Evolutionary conservation across 2,329 filamentous ascomycete genomes (phyloP).

Genomic region (Metarhizium sp.): DNA sequence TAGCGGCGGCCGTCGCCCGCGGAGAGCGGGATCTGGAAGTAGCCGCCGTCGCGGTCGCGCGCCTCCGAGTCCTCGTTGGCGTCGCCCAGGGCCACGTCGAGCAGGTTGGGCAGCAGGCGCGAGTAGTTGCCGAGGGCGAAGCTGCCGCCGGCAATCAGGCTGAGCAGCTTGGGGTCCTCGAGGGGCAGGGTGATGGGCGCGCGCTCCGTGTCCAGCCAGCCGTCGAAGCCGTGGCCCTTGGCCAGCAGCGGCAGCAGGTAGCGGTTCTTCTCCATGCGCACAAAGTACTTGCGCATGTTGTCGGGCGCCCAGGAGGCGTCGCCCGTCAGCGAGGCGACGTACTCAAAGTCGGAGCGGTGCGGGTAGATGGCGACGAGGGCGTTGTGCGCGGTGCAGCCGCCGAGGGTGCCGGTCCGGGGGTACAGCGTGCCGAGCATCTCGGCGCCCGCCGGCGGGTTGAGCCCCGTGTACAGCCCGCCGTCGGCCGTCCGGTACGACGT

Average conservation of each 20-base stretch:
- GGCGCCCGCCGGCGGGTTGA: slow-evolving; percentile 28
- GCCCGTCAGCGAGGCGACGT: slow-evolving; percentile 48
- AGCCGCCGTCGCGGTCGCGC: slow-evolving; percentile 36
- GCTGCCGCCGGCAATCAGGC: slow-evolving; percentile 13
- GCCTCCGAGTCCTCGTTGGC: slow-evolving; percentile 35
- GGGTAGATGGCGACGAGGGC: slow-evolving; percentile 51
- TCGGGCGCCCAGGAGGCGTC: slow-evolving; percentile 47
- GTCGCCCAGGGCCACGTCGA: slow-evolving; percentile 34
- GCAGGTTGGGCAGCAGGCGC: slow-evolving; percentile 17
- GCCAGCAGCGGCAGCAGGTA: slow-evolving; percentile 24
- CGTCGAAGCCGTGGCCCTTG: slow-evolving; percentile 45
- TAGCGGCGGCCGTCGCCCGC: slow-evolving; percentile 31
- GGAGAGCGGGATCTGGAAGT: slow-evolving; percentile 35
- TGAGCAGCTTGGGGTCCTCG: slow-evolving; percentile 41
- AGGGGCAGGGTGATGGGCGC: slow-evolving; percentile 41
- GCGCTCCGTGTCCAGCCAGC: slow-evolving; percentile 44
- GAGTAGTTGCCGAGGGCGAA: slow-evolving; percentile 20
- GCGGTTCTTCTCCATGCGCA: slow-evolving; percentile 44
- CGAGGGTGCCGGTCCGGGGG: slow-evolving; percentile 35
- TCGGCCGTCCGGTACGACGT: slow-evolving; percentile 44
- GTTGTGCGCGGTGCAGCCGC: slow-evolving; percentile 49
- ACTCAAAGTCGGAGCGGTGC: slow-evolving; percentile 48
- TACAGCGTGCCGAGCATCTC: slow-evolving; percentile 35
- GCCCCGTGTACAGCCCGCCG: slow-evolving; percentile 37
- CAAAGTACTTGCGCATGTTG: slow-evolving; percentile 52